phyloP scores from a whole-genome alignment of 192 early-diverging fungal species.

The Coemansia sp. region DNA sequence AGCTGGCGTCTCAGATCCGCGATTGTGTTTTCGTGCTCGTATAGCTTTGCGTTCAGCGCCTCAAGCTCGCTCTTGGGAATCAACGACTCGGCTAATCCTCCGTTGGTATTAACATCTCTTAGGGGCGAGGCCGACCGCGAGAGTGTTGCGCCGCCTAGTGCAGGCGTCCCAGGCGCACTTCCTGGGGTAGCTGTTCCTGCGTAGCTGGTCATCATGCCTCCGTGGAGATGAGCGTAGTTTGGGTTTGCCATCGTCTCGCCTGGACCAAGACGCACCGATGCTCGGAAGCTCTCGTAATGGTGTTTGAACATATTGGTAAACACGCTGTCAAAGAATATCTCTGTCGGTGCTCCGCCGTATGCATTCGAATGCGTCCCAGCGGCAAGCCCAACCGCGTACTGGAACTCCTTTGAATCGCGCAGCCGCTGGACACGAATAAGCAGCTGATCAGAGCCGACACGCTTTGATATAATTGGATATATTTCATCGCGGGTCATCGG shows the following conservation, averaged over 20 bases:
- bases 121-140: slow-evolving; percentile 36
- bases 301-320: slow-evolving; percentile 86
- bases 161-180: slow-evolving; percentile 37
- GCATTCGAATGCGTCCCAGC: slow-evolving; percentile 65
- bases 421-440: slow-evolving; percentile 79
- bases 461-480: slow-evolving; percentile 79
- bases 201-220: slow-evolving; percentile 39
- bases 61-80: slow-evolving; percentile 37
- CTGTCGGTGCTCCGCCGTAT: slow-evolving; percentile 61
- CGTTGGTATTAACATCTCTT: slow-evolving; percentile 6
- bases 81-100: slow-evolving; percentile 12
- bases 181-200: slow-evolving; percentile 16
- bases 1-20: slow-evolving; percentile 28
- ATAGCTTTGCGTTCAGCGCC: slow-evolving; percentile 22
- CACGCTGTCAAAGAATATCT: slow-evolving; percentile 75
- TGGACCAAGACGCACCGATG: slow-evolving; percentile 25
- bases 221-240: slow-evolving; percentile 38
- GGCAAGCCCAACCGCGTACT: slow-evolving; percentile 63
- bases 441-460: slow-evolving; percentile 87
- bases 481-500: slow-evolving; percentile 68
- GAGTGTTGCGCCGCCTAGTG: slow-evolving; percentile 15
- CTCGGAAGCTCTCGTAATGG: slow-evolving; percentile 65
- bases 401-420: slow-evolving; percentile 79
- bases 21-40: slow-evolving; percentile 23
- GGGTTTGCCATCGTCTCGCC: slow-evolving; percentile 30